These are phyloP conservation scores for Scutellaria galericulata DNA, from an alignment of 257 asterid species.

Conservation along the genomic window DNA sequence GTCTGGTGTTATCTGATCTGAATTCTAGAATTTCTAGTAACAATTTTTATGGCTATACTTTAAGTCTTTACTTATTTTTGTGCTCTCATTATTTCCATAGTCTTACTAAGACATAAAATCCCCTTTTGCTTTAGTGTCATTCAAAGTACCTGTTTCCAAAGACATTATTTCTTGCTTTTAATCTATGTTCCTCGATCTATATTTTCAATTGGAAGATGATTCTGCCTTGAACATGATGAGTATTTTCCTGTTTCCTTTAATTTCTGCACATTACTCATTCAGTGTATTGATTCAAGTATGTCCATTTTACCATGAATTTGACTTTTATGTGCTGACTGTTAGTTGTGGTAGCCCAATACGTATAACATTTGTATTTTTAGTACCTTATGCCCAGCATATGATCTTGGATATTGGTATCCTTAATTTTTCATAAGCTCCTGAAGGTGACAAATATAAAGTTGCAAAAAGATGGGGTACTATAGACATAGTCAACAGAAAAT, in stretches of 20 bases:
- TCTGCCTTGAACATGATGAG: conserved; percentile 20
- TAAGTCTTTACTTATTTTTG: conserved; percentile 13
- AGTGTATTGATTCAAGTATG: background rate
- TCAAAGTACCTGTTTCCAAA: conserved; percentile 8
- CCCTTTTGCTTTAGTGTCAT: conserved; percentile 10
- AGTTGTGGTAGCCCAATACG: conserved; percentile 18
- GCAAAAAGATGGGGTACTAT: conserved; percentile 87
- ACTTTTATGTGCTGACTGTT: conserved; percentile 25
- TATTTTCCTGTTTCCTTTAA: conserved; percentile 27
- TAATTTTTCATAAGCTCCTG: conserved; percentile 74
- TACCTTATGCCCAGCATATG: conserved; percentile 24
- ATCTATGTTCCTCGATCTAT: conserved; percentile 2
- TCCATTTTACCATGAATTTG: conserved; percentile 16
- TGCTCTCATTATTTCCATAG: conserved; percentile 7
- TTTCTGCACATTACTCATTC: conserved; percentile 19
- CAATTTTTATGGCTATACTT: background rate
- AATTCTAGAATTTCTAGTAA: conserved; percentile 10
- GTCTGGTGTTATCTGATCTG: conserved; percentile 11
- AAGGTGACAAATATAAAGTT: conserved; percentile 92
- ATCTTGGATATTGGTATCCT: conserved; percentile 49
- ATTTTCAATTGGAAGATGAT: conserved; percentile 18
- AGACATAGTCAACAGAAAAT: conserved; percentile 64
- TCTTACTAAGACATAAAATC: conserved; percentile 10
- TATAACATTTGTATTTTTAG: conserved; percentile 19
- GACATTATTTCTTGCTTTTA: conserved; percentile 26